Evolutionary conservation across 139 green algal genomes (phyloP).

Genomic region (Dunaliella sp.): DNA sequence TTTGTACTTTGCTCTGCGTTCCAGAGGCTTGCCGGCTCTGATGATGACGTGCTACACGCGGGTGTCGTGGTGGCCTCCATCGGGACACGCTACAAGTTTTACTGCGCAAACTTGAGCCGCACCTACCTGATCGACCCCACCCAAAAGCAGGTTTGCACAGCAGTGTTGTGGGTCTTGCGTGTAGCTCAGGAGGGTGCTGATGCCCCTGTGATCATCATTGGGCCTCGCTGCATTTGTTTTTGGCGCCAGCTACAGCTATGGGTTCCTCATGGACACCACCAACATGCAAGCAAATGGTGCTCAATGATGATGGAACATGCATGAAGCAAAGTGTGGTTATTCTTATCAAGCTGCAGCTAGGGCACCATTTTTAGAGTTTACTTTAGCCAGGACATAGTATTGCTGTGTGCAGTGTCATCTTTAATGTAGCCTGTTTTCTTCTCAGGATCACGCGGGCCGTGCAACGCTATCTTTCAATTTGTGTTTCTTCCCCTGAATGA

Average conservation of each 20-base stretch:
- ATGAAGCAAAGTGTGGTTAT: neutral
- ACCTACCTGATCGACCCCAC: constrained; percentile 90
- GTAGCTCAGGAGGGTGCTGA: neutral
- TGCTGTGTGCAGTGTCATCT: too few species aligned
- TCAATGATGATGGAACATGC: neutral
- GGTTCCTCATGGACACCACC: neutral
- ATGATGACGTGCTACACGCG: neutral
- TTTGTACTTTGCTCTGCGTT: neutral
- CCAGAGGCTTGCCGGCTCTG: neutral
- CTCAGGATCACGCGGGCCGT: too few species aligned
- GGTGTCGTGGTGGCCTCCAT: constrained; percentile 73
- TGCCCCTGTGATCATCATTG: neutral
- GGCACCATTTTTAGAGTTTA: neutral
- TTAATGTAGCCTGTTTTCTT: too few species aligned
- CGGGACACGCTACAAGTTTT: constrained; percentile 80
- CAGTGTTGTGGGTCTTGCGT: neutral
- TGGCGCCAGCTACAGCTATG: neutral
- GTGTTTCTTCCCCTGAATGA: too few species aligned
- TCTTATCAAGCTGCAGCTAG: neutral
- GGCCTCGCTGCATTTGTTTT: neutral
- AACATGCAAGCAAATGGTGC: neutral
- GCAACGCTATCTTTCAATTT: too few species aligned
- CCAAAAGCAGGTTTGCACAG: constrained; percentile 48
- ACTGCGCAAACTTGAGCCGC: constrained; percentile 91
- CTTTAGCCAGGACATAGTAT: too few species aligned